phyloP scores from a whole-genome alignment of 257 asterid species.

The Nicotiana knightiana region DNA sequence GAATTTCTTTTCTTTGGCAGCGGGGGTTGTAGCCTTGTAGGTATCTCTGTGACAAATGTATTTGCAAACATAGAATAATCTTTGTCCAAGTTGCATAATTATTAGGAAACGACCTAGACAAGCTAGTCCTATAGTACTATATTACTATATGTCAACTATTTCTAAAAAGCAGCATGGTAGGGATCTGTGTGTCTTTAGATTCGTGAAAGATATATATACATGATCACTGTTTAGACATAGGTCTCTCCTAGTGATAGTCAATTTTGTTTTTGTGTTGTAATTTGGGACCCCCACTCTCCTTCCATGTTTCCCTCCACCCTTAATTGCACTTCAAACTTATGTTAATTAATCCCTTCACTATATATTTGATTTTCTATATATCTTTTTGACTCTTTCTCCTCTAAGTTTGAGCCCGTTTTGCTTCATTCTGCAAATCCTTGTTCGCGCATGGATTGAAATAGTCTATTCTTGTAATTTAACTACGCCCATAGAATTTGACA shows the following conservation, averaged over 20 bases:
- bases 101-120: background rate
- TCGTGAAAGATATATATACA: background rate
- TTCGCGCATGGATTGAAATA: background rate
- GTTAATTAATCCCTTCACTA: background rate
- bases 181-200: background rate
- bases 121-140: background rate
- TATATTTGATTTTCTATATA: background rate
- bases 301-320: constrained; percentile 10
- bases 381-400: background rate
- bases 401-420: background rate
- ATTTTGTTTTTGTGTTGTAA: background rate
- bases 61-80: too few species aligned
- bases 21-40: too few species aligned
- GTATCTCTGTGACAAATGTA: too few species aligned
- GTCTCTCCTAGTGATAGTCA: background rate
- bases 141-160: background rate
- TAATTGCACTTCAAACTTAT: background rate
- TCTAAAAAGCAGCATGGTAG: background rate
- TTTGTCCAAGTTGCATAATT: background rate
- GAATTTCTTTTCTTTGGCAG: too few species aligned
- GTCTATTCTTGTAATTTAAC: background rate
- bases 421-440: background rate
- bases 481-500: constrained; percentile 1
- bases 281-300: background rate
- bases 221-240: background rate